Base-by-base conservation (phyloP, 108 stramenopile genomes). In the Epipyxis sp. region DNA sequence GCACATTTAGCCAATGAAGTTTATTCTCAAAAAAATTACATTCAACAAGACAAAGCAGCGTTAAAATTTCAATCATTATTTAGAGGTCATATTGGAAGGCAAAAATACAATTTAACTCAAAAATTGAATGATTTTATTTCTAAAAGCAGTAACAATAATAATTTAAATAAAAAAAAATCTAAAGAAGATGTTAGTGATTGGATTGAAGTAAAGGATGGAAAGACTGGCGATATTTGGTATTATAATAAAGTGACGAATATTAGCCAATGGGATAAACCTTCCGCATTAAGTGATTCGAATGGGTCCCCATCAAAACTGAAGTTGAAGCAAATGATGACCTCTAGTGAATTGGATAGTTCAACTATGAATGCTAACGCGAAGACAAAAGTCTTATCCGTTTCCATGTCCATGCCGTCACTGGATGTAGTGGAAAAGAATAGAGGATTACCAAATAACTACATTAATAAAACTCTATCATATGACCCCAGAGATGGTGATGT, bases 151-250 rank as follows among this genome's bases (percentile, higher is more conserved):
- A 79, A 3, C 81, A 44, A 40, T 71, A 59, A 10, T 32, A 43
- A 1, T n/a, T n/a, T 40, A 67, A 37, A 81, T 41, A 46, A 68
- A 77, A 69, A 40, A 74, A 1, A 81, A 76, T 78, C 46, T n/a
- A 0, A 57, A 76, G 40, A 40, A 77, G 25, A 79, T n/a, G 45
- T 0, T 67, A 27, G 27, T 10, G 62, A 40, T 1, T 85, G 85
- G 85, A 46, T 79, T 30, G 69, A 86, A 76, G 84, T 87, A 0
- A 74, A 83, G 42, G 88, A 89, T 65, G 80, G 54, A 16, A 72
- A 74, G 20, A 79, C 80, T 34, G 88, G 87, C 32, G 88, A 89
- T 41, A 59, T 80, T 30, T 89, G 88, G 88, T 89, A 87, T 79
- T 89, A 84, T 81, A 89, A 89, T 59, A 77, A 68, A 0, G 40